Evolutionary conservation across 345 rosid species (phyloP).

Genomic region (Syzygium grande): DNA sequence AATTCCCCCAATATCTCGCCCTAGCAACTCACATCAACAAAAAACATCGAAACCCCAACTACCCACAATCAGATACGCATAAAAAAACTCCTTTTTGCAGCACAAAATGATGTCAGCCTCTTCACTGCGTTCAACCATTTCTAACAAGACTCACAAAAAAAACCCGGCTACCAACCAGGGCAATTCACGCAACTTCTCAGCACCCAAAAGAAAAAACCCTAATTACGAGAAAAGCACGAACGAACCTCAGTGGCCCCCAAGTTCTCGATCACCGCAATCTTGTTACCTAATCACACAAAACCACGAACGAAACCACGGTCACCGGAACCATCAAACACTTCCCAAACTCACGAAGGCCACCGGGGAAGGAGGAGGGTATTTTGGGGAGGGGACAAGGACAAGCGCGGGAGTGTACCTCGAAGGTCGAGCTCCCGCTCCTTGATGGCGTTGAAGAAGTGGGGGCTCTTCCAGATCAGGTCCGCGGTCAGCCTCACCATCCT

Average conservation of each 20-base stretch:
- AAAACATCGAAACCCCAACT: not conserved
- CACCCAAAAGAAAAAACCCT: not conserved
- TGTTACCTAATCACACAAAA: slow-evolving; percentile 45
- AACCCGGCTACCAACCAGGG: not conserved
- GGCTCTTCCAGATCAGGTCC: slow-evolving; percentile 96
- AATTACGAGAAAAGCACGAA: not conserved
- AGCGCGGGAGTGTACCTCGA: slow-evolving; percentile 38
- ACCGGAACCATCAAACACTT: not conserved
- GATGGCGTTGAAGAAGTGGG: slow-evolving; percentile 97
- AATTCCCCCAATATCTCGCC: not conserved
- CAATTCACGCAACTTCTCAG: not conserved
- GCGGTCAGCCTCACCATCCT: slow-evolving; percentile 95
- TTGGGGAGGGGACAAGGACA: not conserved
- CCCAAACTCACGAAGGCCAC: not conserved
- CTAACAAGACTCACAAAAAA: not conserved
- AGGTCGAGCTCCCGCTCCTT: slow-evolving; percentile 98
- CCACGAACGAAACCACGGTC: not conserved
- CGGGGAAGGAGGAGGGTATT: not conserved
- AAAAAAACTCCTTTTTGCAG: not conserved
- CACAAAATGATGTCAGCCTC: not conserved
- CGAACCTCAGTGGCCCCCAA: slow-evolving; percentile 98
- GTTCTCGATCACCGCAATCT: slow-evolving; percentile 95
- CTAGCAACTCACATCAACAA: not conserved
- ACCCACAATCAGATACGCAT: not conserved
- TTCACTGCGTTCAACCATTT: not conserved